Evolutionary conservation across 768 basidiomycete genomes (phyloP).

Genomic region (Candolleomyces efflorescens): DNA sequence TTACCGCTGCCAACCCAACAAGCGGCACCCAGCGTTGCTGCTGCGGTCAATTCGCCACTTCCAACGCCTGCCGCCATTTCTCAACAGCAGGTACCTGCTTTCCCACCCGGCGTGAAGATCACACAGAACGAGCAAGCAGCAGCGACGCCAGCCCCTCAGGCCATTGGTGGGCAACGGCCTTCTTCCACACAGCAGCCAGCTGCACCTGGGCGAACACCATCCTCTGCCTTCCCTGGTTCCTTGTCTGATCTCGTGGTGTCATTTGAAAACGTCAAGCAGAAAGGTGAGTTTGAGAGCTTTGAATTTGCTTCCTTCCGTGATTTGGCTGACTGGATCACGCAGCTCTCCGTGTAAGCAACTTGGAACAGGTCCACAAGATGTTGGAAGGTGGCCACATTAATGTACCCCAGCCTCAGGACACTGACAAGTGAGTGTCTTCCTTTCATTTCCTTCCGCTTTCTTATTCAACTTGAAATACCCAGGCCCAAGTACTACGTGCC

Average conservation of each 20-base stretch:
- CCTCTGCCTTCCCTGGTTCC: constrained; percentile 71
- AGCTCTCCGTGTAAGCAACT: constrained; percentile 79
- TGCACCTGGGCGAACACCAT: constrained; percentile 9
- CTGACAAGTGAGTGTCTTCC: constrained; percentile 71
- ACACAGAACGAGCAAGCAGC: constrained; percentile 39
- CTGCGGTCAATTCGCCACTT: constrained; percentile 20
- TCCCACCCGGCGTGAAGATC: constrained; percentile 68
- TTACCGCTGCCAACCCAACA: constrained; percentile 2
- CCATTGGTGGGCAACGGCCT: constrained; percentile 45
- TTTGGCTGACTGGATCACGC: constrained; percentile 31
- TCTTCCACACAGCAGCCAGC: constrained; percentile 48
- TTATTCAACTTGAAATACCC: constrained; percentile 7
- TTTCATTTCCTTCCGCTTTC: background rate
- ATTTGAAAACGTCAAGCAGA: constrained; percentile 96
- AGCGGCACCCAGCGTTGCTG: constrained; percentile 16
- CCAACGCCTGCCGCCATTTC: constrained; percentile 32
- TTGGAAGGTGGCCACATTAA: constrained; percentile 88
- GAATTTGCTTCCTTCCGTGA: background rate
- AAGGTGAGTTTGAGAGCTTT: constrained; percentile 49
- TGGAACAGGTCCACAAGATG: constrained; percentile 89
- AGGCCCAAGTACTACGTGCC: constrained; percentile 98
- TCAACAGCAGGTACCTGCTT: constrained; percentile 52
- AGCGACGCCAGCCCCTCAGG: constrained; percentile 23
- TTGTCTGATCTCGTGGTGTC: constrained; percentile 90
- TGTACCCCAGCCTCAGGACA: constrained; percentile 90